These are phyloP conservation scores for Pseudopyricularia cyperi DNA, from an alignment of 2,329 filamentous ascomycete genomes.

Conservation along the genomic window DNA sequence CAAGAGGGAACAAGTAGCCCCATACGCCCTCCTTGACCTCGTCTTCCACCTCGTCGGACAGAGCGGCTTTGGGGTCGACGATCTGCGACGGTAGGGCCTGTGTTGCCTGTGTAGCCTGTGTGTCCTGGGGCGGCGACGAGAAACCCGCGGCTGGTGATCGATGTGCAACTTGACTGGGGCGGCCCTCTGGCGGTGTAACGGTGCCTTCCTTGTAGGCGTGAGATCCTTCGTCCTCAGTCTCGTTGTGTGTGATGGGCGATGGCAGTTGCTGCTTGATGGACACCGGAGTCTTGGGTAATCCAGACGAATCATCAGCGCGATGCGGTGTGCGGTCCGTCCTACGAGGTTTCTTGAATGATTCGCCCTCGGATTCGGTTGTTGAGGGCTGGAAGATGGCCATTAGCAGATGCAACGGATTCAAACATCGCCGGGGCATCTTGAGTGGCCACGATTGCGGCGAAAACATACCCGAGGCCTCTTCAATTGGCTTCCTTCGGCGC, in stretches of 20 bases:
- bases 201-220: slow-evolving; percentile 57
- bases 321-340: slow-evolving; percentile 61
- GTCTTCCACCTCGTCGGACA: slow-evolving; percentile 74
- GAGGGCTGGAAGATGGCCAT: slow-evolving; percentile 31
- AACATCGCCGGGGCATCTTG: not conserved
- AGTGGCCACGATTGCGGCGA: slow-evolving; percentile 8
- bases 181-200: slow-evolving; percentile 52
- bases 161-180: slow-evolving; percentile 40
- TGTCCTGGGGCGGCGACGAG: slow-evolving; percentile 51
- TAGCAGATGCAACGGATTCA: slow-evolving; percentile 11
- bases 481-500: slow-evolving; percentile 15
- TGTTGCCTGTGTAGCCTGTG: slow-evolving; percentile 30
- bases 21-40: slow-evolving; percentile 79
- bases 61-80: slow-evolving; percentile 54
- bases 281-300: slow-evolving; percentile 42
- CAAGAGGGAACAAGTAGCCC: slow-evolving; percentile 84
- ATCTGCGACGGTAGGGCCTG: slow-evolving; percentile 69
- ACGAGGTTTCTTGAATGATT: slow-evolving; percentile 66
- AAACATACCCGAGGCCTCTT: slow-evolving; percentile 15
- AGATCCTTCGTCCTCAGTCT: slow-evolving; percentile 44
- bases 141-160: slow-evolving; percentile 30
- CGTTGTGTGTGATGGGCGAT: slow-evolving; percentile 60
- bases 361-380: slow-evolving; percentile 45
- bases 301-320: slow-evolving; percentile 18
- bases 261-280: slow-evolving; percentile 58